Evolutionary conservation across 2,329 filamentous ascomycete genomes (phyloP).

Genomic region (Xylaria digitata): DNA sequence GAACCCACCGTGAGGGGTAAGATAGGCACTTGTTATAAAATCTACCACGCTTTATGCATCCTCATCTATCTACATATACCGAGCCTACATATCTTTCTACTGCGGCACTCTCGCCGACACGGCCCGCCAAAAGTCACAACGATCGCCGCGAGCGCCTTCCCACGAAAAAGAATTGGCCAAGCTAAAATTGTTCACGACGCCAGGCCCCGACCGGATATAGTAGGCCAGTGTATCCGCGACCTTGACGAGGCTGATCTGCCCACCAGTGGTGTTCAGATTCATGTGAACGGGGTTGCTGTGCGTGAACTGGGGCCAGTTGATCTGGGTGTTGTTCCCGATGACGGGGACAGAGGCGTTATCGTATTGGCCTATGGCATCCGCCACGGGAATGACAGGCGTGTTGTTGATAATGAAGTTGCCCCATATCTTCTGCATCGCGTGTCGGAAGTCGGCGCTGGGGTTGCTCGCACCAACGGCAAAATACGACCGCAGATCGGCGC

Average conservation of each 20-base stretch:
- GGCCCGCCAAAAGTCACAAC: slow-evolving; percentile 46
- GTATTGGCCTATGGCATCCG: slow-evolving; percentile 48
- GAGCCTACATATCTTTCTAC: slow-evolving; percentile 19
- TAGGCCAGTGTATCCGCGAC: slow-evolving; percentile 45
- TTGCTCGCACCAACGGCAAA: slow-evolving; percentile 47
- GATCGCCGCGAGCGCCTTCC: slow-evolving; percentile 45
- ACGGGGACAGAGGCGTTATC: slow-evolving; percentile 48
- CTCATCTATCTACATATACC: slow-evolving; percentile 3
- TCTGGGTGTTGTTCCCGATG: slow-evolving; percentile 40
- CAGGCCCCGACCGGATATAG: slow-evolving; percentile 41
- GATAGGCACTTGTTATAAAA: not conserved
- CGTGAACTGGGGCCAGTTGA: slow-evolving; percentile 51
- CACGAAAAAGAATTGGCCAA: slow-evolving; percentile 41
- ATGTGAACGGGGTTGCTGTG: slow-evolving; percentile 52
- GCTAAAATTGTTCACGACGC: slow-evolving; percentile 46
- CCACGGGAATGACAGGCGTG: slow-evolving; percentile 53
- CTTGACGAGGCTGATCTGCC: slow-evolving; percentile 39
- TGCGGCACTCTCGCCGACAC: slow-evolving; percentile 44
- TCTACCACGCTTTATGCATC: slow-evolving; percentile 1
- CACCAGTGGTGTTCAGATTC: slow-evolving; percentile 59
- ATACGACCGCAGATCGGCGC: slow-evolving; percentile 51
- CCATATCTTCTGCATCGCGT: slow-evolving; percentile 56
- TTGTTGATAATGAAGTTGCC: slow-evolving; percentile 57
- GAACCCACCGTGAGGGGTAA: not conserved
- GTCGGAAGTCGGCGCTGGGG: slow-evolving; percentile 50